A percentile compares a stretch with the other conserved stretches of the same genome.
Evolutionary conservation across 2,329 filamentous ascomycete genomes (phyloP).

Genomic region (Colletotrichum somersetense): DNA sequence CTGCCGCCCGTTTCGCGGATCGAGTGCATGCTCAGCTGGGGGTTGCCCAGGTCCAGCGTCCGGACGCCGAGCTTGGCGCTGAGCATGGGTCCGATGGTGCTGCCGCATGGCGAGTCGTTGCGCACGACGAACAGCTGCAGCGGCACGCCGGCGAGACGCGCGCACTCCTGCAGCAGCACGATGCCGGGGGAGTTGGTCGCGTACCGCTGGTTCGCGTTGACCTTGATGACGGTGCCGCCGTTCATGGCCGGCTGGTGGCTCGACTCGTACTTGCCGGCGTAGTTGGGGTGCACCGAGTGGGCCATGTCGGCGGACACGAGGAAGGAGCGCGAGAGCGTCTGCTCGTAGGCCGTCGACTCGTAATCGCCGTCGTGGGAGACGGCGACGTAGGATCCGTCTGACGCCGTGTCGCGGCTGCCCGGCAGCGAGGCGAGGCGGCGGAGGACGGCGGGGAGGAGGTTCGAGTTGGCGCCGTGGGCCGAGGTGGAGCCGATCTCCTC

Average conservation of each 20-base stretch:
- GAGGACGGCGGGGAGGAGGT: slow-evolving; percentile 88
- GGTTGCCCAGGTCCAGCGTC: slow-evolving; percentile 93
- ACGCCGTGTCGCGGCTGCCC: slow-evolving; percentile 64
- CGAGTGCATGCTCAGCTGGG: slow-evolving; percentile 96
- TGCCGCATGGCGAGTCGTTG: slow-evolving; percentile 94
- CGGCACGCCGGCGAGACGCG: slow-evolving; percentile 80
- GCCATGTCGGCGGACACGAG: slow-evolving; percentile 98
- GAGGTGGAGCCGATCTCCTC: slow-evolving; percentile 96
- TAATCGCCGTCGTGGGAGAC: slow-evolving; percentile 70
- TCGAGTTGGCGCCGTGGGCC: slow-evolving; percentile 93
- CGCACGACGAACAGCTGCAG: slow-evolving; percentile 96
- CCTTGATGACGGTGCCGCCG: slow-evolving; percentile 94
- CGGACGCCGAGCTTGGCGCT: slow-evolving; percentile 87
- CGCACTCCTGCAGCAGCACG: slow-evolving; percentile 90
- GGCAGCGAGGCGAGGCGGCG: slow-evolving; percentile 87
- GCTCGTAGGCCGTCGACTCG: slow-evolving; percentile 87
- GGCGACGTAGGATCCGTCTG: slow-evolving; percentile 73
- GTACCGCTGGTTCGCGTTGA: slow-evolving; percentile 98
- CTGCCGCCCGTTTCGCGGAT: slow-evolving; percentile 93
- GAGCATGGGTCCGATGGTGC: slow-evolving; percentile 98
- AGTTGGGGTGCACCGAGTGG: slow-evolving; percentile 96
- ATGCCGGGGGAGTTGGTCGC: slow-evolving; percentile 97
- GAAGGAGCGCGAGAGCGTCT: slow-evolving; percentile 91
- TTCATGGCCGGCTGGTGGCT: slow-evolving; percentile 96
- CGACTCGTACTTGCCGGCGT: slow-evolving; percentile 88